Base-by-base conservation (phyloP, 768 basidiomycete species). In the Saitozyma podzolica region DNA sequence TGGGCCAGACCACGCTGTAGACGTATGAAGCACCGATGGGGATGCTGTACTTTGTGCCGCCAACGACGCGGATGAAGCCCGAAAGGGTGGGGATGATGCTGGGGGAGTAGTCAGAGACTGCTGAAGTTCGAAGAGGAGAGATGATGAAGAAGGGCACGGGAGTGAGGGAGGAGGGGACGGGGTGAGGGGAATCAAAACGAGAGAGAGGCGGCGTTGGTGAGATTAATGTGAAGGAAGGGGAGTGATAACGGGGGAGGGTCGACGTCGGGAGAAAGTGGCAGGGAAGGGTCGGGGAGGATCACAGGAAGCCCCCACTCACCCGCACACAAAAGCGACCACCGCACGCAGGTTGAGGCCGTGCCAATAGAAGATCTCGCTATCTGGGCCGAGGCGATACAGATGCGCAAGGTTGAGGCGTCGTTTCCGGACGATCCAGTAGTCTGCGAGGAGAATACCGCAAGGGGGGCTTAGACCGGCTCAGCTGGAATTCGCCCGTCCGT, bases 401-500 rank as follows among this genome's bases (percentile, higher is more conserved):
- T 56, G 56, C 9, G 61, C 61, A 3, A 70, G 54, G n/a, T 58
- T 43, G 52, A 63, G 50, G 0, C 39, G 37, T 17, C 49, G 47
- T 17, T 54, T 39, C 14, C 59, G 53, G 50, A 70, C 61, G 55
- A 70, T 20, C 62, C 56, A 61, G 56, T 51, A 65, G 17, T 70
- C 69, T 43, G 66, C 9, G 42, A 58, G 48, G 7, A 70, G 19
- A 41, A 67, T n/a, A 54, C 67, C 66, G 37, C 55, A 64, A 45
- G 59, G 9, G 29, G 10, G 20, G 14, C 14, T 39, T 3, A 52
- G 16, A 29, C 17, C 6, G 17, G 6, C 6, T 48, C 47, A 13
- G 47, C 47, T 3, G n/a, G n/a, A n/a, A n/a, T n/a, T n/a, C n/a
- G n/a, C n/a, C n/a, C n/a, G n/a, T n/a, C n/a, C n/a, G n/a, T n/a